Percentiles rank a stretch among this genome's conserved stretches.
These are phyloP conservation scores for Lichenothelia convexa DNA, from an alignment of 495 filamentous ascomycete genomes.

Conservation along the genomic window DNA sequence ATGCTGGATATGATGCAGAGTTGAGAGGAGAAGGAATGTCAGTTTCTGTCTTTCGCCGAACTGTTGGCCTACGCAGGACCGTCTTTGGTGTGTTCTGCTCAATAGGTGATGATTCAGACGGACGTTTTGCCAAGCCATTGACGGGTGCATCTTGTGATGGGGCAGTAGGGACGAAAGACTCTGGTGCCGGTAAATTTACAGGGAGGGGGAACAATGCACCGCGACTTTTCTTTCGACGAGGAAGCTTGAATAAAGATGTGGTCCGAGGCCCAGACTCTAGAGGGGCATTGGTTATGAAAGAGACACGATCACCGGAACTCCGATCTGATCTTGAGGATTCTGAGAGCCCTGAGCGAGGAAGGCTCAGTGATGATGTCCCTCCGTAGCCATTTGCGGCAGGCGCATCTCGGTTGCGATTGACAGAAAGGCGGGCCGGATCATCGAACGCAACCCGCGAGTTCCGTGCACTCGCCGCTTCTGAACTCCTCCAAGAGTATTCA, in stretches of 20 bases:
- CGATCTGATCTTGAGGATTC: constrained; percentile 86
- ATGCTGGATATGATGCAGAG: constrained; percentile 35
- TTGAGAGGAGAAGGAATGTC: constrained; percentile 30
- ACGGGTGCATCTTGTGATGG: constrained; percentile 35
- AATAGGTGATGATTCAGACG: constrained; percentile 14
- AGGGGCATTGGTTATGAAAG: constrained; percentile 43
- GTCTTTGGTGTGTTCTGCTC: constrained; percentile 17
- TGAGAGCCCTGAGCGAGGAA: constrained; percentile 55
- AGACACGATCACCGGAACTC: constrained; percentile 58
- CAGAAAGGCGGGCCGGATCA: constrained; percentile 43
- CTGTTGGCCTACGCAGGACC: constrained; percentile 12
- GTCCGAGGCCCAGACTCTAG: constrained; percentile 40
- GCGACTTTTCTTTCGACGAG: constrained; percentile 64
- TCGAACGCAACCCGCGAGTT: constrained; percentile 32
- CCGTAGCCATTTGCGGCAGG: constrained; percentile 50
- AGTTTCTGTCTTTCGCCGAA: neutral
- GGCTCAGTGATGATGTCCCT: constrained; percentile 42
- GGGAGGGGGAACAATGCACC: constrained; percentile 78
- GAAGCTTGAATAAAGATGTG: constrained; percentile 65
- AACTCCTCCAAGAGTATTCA: neutral
- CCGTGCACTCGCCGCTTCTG: neutral
- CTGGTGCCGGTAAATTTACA: constrained; percentile 30
- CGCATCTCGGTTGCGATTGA: constrained; percentile 27
- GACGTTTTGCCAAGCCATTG: constrained; percentile 14
- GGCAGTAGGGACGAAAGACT: constrained; percentile 16